Percentiles rank a stretch among this genome's conserved stretches.
Evolutionary conservation across 2,329 filamentous ascomycete species (phyloP).

Genomic region (Colletotrichum plurivorum): DNA sequence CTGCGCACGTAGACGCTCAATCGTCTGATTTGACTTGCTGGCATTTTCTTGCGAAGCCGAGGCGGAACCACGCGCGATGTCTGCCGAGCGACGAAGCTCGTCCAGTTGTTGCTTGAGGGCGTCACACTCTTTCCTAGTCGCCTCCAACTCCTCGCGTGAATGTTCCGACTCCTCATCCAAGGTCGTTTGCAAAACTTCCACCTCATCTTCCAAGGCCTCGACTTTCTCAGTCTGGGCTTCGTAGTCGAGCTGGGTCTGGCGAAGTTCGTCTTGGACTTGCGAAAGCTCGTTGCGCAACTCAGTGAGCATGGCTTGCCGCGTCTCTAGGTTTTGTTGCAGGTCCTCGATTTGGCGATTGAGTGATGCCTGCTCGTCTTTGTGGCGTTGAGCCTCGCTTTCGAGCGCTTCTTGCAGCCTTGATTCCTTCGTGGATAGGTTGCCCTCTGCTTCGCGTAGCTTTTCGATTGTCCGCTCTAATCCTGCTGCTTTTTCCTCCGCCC

Average conservation of each 20-base stretch:
- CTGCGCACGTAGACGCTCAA: slow-evolving; percentile 45
- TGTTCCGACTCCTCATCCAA: slow-evolving; percentile 76
- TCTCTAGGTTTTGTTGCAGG: slow-evolving; percentile 78
- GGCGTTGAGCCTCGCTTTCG: slow-evolving; percentile 79
- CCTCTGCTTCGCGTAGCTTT: slow-evolving; percentile 77
- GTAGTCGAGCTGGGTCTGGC: slow-evolving; percentile 76
- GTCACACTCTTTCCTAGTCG: slow-evolving; percentile 61
- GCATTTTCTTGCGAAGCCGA: slow-evolving; percentile 35
- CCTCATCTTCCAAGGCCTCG: slow-evolving; percentile 79
- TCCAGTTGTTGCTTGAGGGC: slow-evolving; percentile 60
- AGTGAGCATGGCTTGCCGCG: slow-evolving; percentile 75
- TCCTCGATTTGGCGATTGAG: slow-evolving; percentile 82
- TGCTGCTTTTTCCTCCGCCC: slow-evolving; percentile 76
- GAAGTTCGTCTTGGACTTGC: slow-evolving; percentile 76
- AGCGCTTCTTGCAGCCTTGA: slow-evolving; percentile 76
- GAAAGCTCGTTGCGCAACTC: slow-evolving; percentile 77
- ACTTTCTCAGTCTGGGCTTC: slow-evolving; percentile 75
- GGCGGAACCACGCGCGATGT: slow-evolving; percentile 30
- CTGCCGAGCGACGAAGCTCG: slow-evolving; percentile 45
- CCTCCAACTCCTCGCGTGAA: slow-evolving; percentile 62
- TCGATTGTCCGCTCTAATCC: slow-evolving; percentile 81
- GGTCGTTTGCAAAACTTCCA: slow-evolving; percentile 79
- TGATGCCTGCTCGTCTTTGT: slow-evolving; percentile 78
- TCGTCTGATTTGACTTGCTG: slow-evolving; percentile 51
- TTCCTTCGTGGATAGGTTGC: slow-evolving; percentile 77